Conservation (phyloP, 106 monocot species). For the Dendrobium huoshanense region DNA sequence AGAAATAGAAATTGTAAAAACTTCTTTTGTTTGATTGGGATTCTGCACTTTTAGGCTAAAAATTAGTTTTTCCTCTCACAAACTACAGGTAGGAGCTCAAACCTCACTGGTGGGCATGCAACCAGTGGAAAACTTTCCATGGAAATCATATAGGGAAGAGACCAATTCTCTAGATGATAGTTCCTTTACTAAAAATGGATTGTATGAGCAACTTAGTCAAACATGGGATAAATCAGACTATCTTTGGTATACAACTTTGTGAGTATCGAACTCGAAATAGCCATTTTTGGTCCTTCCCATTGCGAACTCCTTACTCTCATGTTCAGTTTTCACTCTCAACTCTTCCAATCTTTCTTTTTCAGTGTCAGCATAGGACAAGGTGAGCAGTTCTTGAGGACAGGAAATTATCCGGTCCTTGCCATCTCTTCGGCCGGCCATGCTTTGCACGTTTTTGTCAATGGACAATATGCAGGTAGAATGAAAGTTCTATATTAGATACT, state of each 20-base stretch:
- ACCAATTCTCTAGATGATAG: constrained; percentile 37
- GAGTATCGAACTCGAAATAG: constrained; percentile 18
- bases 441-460: constrained; percentile 17
- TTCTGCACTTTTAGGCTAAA: background rate
- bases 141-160: constrained; percentile 56
- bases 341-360: constrained; percentile 5
- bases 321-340: background rate
- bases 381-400: constrained; percentile 49
- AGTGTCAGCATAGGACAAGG: constrained; percentile 45
- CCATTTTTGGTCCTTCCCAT: background rate
- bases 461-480: constrained; percentile 11
- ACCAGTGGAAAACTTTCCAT: constrained; percentile 38
- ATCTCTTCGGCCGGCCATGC: constrained; percentile 29
- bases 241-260: constrained; percentile 93
- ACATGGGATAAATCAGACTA: constrained; percentile 91
- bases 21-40: too few relatives aligned
- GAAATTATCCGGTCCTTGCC: constrained; percentile 37
- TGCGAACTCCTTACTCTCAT: background rate
- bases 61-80: background rate
- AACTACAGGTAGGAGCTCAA: constrained; percentile 50
- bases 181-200: constrained; percentile 54
- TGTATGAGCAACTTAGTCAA: constrained; percentile 72
- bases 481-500: background rate
- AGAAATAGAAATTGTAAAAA: too few relatives aligned
- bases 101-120: constrained; percentile 57